These are phyloP conservation scores for Crithidia brevicula DNA, from an alignment of 208 protist species.

Conservation along the genomic window DNA sequence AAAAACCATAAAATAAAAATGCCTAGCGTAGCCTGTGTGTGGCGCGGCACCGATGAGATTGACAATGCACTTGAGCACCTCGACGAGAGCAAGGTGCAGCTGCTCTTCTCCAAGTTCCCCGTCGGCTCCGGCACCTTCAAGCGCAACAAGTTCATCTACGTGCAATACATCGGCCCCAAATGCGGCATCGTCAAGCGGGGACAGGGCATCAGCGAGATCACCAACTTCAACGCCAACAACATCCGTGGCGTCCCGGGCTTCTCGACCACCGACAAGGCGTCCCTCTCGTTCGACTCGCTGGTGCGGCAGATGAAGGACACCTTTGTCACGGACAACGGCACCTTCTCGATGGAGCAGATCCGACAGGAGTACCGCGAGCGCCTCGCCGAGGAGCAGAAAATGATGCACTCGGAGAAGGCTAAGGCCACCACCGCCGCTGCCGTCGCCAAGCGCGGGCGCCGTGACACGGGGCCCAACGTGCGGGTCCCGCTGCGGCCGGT, in stretches of 20 bases:
- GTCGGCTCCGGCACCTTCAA: slow-evolving; percentile 86
- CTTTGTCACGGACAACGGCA: slow-evolving; percentile 79
- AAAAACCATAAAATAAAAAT: slow-evolving; percentile 15
- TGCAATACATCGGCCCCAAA: slow-evolving; percentile 75
- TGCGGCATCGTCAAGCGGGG: slow-evolving; percentile 82
- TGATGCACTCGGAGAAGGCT: slow-evolving; percentile 55
- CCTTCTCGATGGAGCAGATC: slow-evolving; percentile 80
- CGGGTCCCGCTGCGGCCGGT: slow-evolving; percentile 4
- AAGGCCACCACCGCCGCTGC: slow-evolving; percentile 21
- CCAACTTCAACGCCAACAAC: slow-evolving; percentile 49
- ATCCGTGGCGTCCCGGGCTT: slow-evolving; percentile 68
- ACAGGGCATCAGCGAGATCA: slow-evolving; percentile 68
- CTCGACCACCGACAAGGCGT: slow-evolving; percentile 62
- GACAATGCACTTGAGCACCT: slow-evolving; percentile 67
- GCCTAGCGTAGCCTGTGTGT: slow-evolving; percentile 59
- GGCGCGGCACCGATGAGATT: slow-evolving; percentile 64
- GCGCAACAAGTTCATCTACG: slow-evolving; percentile 86
- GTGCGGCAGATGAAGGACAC: slow-evolving; percentile 70
- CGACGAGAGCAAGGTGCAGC: slow-evolving; percentile 77
- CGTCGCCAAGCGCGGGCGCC: slow-evolving; percentile 14
- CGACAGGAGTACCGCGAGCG: slow-evolving; percentile 69
- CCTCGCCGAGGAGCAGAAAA: slow-evolving; percentile 61
- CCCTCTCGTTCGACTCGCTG: slow-evolving; percentile 65
- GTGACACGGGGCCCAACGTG: slow-evolving; percentile 20
- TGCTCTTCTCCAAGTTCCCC: slow-evolving; percentile 82